Evolutionary conservation across 2,329 filamentous ascomycete species (phyloP), one percentile per base, ranked within the genome.

Genomic region (Alternaria angustiovoidea): DNA sequence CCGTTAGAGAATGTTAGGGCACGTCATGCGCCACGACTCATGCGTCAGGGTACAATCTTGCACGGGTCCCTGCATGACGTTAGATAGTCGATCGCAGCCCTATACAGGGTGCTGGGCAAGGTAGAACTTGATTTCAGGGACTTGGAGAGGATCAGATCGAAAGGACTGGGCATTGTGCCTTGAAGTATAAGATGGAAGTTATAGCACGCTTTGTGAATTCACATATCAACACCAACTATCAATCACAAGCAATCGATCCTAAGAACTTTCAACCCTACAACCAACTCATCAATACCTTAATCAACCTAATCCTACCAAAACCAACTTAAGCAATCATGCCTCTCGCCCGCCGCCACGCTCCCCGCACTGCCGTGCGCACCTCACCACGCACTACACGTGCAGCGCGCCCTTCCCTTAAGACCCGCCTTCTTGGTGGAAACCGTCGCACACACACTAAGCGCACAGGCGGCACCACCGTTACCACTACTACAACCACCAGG

Each of bases 341-440:
- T 71, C 64, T 77, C 18, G 64, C 64, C 39, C 66, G 65, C 58
- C 66, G 67, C 57, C 64, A 65, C 36, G 65, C 64, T 41, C 63
- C 64, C 47, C 71, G 67, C 52, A 70, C 67, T 39, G 36, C 59
- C 48, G 54, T 54, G 8, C 68, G 58, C 64, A 68, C 65, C n/a
- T 68, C 67, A 57, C 62, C 70, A 34, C 67, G 73, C 34, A 73
- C 80, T 44, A 49, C 46, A 18, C 46, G 46, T 26, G 73, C 79
- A 41, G 39, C 39, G 11, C 81, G 78, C 64, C 85, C 85, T 18
- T 82, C 81, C 36, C 78, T 88, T 47, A 83, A 87, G 79, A 83
- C 83, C 53, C 83, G 85, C 55, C 82, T 88, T 14, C 79, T 83
- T 11, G 82, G 82, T 42, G 75, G 75, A 48, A 41, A 41, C 9